Evolutionary conservation across 805 yeast genomes (phyloP).

Genomic region (Priceomyces castillae): DNA sequence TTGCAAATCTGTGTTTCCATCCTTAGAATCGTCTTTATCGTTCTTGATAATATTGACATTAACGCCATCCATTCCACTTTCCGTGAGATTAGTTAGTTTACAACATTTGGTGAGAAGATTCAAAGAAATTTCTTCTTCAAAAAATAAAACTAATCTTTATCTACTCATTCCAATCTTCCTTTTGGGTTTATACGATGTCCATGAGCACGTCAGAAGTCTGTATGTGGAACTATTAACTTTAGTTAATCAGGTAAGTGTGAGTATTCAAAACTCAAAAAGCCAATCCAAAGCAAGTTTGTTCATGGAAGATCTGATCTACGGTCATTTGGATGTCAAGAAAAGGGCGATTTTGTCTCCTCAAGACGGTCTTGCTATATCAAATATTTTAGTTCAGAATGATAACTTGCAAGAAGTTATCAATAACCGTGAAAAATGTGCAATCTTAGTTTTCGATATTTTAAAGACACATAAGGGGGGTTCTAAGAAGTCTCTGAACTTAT

Average conservation of each 20-base stretch:
- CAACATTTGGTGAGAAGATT: slow-evolving; percentile 35
- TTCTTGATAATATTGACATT: slow-evolving; percentile 57
- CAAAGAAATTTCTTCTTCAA: slow-evolving; percentile 29
- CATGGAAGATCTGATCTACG: slow-evolving; percentile 59
- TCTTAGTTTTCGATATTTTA: slow-evolving; percentile 24
- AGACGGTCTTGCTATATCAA: slow-evolving; percentile 51
- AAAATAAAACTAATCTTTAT: slow-evolving; percentile 34
- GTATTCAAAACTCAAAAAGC: slow-evolving; percentile 32
- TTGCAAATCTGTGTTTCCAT: slow-evolving; percentile 27
- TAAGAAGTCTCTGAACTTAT: slow-evolving; percentile 55
- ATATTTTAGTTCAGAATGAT: slow-evolving; percentile 18
- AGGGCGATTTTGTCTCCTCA: slow-evolving; percentile 61
- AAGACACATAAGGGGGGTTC: slow-evolving; percentile 42
- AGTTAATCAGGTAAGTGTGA: slow-evolving; percentile 31
- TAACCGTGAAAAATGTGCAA: slow-evolving; percentile 25
- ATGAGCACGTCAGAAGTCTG: slow-evolving; percentile 47
- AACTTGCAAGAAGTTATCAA: slow-evolving; percentile 26
- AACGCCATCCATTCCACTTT: slow-evolving; percentile 57
- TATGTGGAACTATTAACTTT: slow-evolving; percentile 19
- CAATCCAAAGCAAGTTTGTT: slow-evolving; percentile 38
- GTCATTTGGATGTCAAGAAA: slow-evolving; percentile 39
- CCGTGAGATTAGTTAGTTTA: slow-evolving; percentile 52
- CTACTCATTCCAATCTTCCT: slow-evolving; percentile 58
- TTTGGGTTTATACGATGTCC: slow-evolving; percentile 51
- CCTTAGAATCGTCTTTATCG: slow-evolving; percentile 47